Evolutionary conservation across 371 early-diverging fungal genomes (phyloP).

Genomic region (Saksenaea vasiformis): DNA sequence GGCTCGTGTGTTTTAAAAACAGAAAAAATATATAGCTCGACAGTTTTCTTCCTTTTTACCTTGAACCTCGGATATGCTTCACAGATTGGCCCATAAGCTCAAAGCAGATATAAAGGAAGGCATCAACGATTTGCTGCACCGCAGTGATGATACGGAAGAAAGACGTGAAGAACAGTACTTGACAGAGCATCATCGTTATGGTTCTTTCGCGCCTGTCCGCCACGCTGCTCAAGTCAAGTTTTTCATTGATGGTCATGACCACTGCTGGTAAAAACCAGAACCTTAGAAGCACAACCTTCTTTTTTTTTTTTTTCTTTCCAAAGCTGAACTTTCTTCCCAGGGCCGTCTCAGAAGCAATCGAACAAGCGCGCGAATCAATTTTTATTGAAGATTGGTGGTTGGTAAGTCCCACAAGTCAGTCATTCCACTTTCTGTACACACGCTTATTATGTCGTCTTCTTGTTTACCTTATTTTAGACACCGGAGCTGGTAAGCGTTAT

Average conservation of each 20-base stretch:
- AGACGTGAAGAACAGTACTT: slow-evolving; percentile 39
- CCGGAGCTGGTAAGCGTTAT: slow-evolving; percentile 43
- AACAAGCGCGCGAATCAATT: slow-evolving; percentile 71
- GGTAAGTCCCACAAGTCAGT: slow-evolving; percentile 55
- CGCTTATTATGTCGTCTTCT: slow-evolving; percentile 5
- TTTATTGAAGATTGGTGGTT: slow-evolving; percentile 95
- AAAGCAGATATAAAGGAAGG: slow-evolving; percentile 26
- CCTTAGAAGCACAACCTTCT: neutral
- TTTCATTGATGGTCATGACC: slow-evolving; percentile 86
- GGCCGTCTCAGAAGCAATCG: slow-evolving; percentile 78
- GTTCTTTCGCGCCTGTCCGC: slow-evolving; percentile 83
- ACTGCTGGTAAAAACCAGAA: slow-evolving; percentile 58
- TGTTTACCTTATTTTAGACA: slow-evolving; percentile 29
- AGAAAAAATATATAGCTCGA: neutral
- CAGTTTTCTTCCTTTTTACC: slow-evolving; percentile 3
- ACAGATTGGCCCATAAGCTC: slow-evolving; percentile 33
- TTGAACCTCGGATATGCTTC: slow-evolving; percentile 27
- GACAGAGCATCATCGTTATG: slow-evolving; percentile 61
- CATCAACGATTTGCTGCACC: slow-evolving; percentile 17
- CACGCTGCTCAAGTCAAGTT: slow-evolving; percentile 67
- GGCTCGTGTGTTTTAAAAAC: neutral
- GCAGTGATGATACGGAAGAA: slow-evolving; percentile 23
- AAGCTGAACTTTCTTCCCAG: slow-evolving; percentile 11
- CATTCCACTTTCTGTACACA: neutral
- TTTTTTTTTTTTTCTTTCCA: neutral